phyloP scores from a whole-genome alignment of 139 green algal species.

The Diplosphaera chodatii region DNA sequence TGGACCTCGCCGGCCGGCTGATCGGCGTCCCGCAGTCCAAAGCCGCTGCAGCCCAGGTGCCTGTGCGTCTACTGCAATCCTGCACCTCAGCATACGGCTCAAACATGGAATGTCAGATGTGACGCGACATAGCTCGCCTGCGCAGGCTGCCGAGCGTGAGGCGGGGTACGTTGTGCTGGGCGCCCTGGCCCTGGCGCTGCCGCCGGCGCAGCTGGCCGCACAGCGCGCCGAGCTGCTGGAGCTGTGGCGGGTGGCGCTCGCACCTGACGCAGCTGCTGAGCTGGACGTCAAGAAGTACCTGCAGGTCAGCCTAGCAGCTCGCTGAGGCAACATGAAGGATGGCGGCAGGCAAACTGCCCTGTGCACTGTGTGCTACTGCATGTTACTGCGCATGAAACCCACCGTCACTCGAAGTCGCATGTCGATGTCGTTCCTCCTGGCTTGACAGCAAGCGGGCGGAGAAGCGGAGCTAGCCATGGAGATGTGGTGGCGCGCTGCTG shows the following conservation, averaged over 20 bases:
- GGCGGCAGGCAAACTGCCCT: too few relatives aligned
- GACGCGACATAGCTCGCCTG: too few relatives aligned
- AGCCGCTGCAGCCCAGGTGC: too few relatives aligned
- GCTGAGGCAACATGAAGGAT: too few relatives aligned
- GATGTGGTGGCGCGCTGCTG: slow-evolving; percentile 67
- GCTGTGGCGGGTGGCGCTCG: slow-evolving; percentile 49
- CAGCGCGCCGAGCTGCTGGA: slow-evolving; percentile 27
- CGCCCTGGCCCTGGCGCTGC: slow-evolving; percentile 33
- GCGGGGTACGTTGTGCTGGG: slow-evolving; percentile 68
- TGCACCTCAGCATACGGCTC: too few relatives aligned
- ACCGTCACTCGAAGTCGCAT: too few relatives aligned
- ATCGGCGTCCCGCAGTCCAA: slow-evolving; percentile 22
- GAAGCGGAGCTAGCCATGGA: slow-evolving; percentile 62
- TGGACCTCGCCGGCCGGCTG: slow-evolving; percentile 44
- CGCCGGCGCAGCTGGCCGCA: background rate
- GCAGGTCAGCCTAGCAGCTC: too few relatives aligned
- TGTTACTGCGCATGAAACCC: too few relatives aligned
- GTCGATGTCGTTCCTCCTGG: too few relatives aligned
- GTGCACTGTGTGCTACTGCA: too few relatives aligned
- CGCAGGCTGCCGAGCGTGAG: slow-evolving; percentile 39
- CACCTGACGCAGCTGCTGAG: slow-evolving; percentile 20
- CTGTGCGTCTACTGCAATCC: too few relatives aligned
- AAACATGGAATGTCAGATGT: too few relatives aligned
- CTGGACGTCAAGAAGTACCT: slow-evolving; percentile 26
- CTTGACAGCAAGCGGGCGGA: slow-evolving; percentile 21